A percentile compares a stretch with the other conserved stretches of the same genome.
phyloP scores from a whole-genome alignment of 1,284 basidiomycete genomes.

The Papiliotrema laurentii region DNA sequence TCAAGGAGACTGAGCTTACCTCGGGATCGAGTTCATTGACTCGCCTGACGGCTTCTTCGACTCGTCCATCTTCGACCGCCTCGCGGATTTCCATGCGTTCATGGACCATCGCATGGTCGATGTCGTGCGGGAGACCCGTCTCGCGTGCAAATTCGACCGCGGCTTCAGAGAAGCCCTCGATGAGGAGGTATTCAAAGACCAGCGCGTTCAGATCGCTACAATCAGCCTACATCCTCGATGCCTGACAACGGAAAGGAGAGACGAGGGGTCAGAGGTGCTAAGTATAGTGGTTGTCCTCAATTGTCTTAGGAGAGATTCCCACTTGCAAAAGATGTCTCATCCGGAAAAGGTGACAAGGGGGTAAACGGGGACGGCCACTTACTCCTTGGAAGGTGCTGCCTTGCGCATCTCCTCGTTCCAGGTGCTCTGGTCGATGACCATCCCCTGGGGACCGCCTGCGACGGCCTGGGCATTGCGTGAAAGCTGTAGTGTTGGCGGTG shows the following conservation, averaged over 20 bases:
- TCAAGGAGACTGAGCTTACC: slow-evolving; percentile 58
- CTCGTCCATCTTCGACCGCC: slow-evolving; percentile 87
- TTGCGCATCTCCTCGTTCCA: slow-evolving; percentile 52
- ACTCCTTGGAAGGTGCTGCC: slow-evolving; percentile 53
- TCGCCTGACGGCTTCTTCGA: slow-evolving; percentile 86
- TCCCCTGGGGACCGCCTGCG: neutral
- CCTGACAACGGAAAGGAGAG: slow-evolving; percentile 2
- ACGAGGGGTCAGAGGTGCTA: slow-evolving; percentile 49
- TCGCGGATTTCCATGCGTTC: slow-evolving; percentile 90
- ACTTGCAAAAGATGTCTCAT: slow-evolving; percentile 54
- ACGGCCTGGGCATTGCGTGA: neutral
- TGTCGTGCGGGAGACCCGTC: slow-evolving; percentile 60
- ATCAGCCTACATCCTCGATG: neutral
- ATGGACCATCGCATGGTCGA: slow-evolving; percentile 88
- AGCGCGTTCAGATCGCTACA: slow-evolving; percentile 84
- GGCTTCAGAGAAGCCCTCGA: slow-evolving; percentile 94
- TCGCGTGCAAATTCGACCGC: slow-evolving; percentile 91
- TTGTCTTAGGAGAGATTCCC: slow-evolving; percentile 59
- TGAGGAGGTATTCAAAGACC: slow-evolving; percentile 97
- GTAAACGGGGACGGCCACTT: slow-evolving; percentile 36
- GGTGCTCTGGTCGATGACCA: neutral
- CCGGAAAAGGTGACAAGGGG: slow-evolving; percentile 30
- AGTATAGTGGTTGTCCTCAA: slow-evolving; percentile 51
- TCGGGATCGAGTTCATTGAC: slow-evolving; percentile 96
- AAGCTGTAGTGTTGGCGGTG: neutral